Conservation (phyloP, 2,329 filamentous ascomycete genomes). For the Tolypocladium paradoxum region DNA sequence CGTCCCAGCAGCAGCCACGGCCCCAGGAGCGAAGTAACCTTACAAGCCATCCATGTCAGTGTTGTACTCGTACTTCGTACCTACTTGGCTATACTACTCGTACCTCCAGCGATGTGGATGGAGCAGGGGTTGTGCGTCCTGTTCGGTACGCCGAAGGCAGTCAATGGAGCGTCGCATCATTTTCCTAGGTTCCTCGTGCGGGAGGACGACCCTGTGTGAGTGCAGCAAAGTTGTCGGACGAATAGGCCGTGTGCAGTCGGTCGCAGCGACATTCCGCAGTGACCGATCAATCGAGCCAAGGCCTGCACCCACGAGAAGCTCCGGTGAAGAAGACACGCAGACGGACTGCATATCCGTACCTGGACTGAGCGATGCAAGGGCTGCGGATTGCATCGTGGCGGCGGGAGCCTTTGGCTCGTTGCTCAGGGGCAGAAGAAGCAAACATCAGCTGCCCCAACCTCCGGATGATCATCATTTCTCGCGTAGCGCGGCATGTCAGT, state of each 20-base stretch:
- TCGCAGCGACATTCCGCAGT: neutral
- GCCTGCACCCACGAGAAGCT: neutral
- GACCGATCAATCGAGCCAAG: neutral
- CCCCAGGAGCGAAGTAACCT: neutral
- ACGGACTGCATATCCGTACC: neutral
- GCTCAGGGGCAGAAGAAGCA: neutral
- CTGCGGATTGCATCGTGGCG: neutral
- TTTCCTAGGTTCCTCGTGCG: neutral
- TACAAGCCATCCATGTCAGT: neutral
- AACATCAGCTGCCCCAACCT: neutral
- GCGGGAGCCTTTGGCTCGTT: neutral
- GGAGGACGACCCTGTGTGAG: too few relatives aligned
- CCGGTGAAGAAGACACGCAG: neutral
- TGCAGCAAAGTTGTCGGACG: too few relatives aligned
- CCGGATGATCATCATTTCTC: neutral
- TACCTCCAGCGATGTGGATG: neutral
- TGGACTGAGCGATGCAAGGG: neutral
- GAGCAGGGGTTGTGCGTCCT: neutral
- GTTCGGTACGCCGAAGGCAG: neutral
- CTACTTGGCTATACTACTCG: neutral
- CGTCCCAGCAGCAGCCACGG: too few relatives aligned
- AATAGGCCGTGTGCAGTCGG: neutral
- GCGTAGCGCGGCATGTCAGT: neutral
- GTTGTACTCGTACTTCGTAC: neutral
- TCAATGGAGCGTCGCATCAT: neutral